phyloP scores from a whole-genome alignment of 2,329 filamentous ascomycete genomes.

The Neonectria sp. region DNA sequence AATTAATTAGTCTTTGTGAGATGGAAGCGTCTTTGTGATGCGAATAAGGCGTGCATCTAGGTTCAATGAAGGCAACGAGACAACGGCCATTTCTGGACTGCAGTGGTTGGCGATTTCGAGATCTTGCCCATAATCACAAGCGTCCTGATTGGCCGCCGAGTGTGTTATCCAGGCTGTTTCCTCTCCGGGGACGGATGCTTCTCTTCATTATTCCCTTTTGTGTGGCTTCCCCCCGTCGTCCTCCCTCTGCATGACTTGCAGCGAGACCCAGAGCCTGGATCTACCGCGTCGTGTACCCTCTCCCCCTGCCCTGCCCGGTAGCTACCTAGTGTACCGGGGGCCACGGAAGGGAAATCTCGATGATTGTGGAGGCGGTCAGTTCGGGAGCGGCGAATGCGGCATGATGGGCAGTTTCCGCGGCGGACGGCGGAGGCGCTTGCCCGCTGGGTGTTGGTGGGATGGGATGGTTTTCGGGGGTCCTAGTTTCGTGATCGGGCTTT shows the following conservation, averaged over 20 bases:
- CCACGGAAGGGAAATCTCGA: not conserved
- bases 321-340: too few relatives aligned
- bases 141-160: not conserved
- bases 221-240: not conserved
- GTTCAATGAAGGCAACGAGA: not conserved
- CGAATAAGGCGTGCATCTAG: not conserved
- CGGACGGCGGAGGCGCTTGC: not conserved
- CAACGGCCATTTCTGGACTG: not conserved
- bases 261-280: not conserved
- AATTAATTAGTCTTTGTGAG: not conserved
- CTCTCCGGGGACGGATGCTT: too few relatives aligned
- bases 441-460: not conserved
- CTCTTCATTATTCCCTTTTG: not conserved
- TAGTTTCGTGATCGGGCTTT: too few relatives aligned
- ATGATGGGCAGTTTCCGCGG: not conserved
- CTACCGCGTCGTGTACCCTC: not conserved
- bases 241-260: not conserved
- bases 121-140: not conserved
- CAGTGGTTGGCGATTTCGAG: not conserved
- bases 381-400: not conserved
- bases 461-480: too few relatives aligned
- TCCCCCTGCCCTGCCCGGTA: not conserved
- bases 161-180: too few relatives aligned
- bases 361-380: not conserved
- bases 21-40: not conserved